Evolutionary conservation across 352 stramenopile species (phyloP), one percentile per base, ranked within the genome.

Genomic region (Aphanomyces euteiches): DNA sequence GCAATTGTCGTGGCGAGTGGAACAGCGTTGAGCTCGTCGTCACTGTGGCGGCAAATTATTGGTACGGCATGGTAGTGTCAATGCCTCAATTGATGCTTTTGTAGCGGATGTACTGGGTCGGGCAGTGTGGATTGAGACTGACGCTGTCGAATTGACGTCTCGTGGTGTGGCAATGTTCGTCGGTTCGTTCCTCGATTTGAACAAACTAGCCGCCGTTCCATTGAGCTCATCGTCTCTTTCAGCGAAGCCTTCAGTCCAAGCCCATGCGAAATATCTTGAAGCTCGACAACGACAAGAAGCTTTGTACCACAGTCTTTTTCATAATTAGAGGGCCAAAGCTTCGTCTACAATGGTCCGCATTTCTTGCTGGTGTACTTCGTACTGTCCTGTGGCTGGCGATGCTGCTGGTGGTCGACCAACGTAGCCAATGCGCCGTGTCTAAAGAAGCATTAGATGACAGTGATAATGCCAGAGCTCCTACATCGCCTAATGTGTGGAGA

Each of bases 301-400:
- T 8, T 77, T 93, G 13, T 95, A 93, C 69, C 78, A 78, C 15
- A 90, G 88, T 73, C 59, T 95, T 43, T 90, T 61, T n/a, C 17
- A 37, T 10, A 28, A 39, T 41, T 41, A 13, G 54, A 45, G 89
- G 5, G 80, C 74, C 17, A 96, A 75, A 34, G 85, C 90, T 15
- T 90, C 80, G 15, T 98, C 82, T 61, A 99, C 79, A 64, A 99
- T 98, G 37, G 83, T 73, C 58, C 92, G 81, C 84, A 98, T 98
- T 78, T 99, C 95, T 34, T 92, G 80, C 66, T 95, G 63, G 73
- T 99, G 96, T 41, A 99, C 77, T 66, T 92, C 92, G 66, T 92
- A 90, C 79, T 99, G 96, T 6, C 97, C 97, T 47, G 97, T 99
- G 28, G 97, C 97, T 43, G 97, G 95, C 17, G 96, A 96, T 8